Evolutionary conservation across 306 rosid genomes (phyloP).

Genomic region (Alnus rubra): DNA sequence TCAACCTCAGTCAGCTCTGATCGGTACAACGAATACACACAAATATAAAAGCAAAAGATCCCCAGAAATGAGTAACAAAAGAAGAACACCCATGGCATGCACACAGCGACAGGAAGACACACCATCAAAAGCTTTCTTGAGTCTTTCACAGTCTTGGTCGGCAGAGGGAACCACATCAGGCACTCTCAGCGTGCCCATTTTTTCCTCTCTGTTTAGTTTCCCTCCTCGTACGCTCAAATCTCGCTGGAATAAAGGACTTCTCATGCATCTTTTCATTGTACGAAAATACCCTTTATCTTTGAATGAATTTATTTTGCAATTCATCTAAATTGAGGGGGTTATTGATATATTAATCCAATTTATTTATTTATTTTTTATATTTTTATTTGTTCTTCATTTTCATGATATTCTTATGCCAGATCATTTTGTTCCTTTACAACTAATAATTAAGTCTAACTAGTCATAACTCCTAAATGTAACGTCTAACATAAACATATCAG

Average conservation of each 20-base stretch:
- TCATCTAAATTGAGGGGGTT: not conserved
- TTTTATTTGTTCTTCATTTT: not conserved
- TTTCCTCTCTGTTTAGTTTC: constrained; percentile 8
- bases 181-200: constrained; percentile 66
- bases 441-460: not conserved
- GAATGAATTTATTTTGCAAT: not conserved
- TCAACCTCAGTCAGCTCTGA: not conserved
- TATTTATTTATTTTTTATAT: too few relatives aligned
- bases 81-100: not conserved
- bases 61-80: not conserved
- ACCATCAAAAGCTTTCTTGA: constrained; percentile 78
- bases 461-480: not conserved
- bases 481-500: not conserved
- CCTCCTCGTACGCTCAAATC: constrained; percentile 16
- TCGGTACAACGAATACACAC: not conserved
- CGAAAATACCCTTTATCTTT: constrained; percentile 29
- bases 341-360: not conserved
- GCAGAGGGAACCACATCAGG: constrained; percentile 80
- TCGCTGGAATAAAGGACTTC: constrained; percentile 14
- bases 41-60: not conserved
- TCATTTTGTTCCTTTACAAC: not conserved
- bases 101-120: constrained; percentile 23
- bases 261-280: not conserved
- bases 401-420: not conserved
- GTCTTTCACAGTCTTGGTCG: constrained; percentile 57